Conservation (phyloP, 2,329 filamentous ascomycete species). For the Hypomyces rosellus region DNA sequence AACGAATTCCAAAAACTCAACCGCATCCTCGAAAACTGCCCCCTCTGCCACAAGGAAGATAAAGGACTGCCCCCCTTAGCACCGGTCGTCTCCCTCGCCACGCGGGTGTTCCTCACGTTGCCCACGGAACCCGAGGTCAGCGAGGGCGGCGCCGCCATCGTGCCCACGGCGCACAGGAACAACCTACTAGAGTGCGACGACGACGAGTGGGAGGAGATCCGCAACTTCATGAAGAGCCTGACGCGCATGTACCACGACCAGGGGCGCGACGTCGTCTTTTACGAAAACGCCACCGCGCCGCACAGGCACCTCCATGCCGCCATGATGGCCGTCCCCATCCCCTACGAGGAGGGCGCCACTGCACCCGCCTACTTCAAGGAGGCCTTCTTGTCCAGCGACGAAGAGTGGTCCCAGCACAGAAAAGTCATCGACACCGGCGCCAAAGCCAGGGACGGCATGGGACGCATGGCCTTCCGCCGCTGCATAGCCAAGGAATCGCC, state of each 20-base stretch:
- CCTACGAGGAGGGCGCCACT: slow-evolving; percentile 83
- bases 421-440: slow-evolving; percentile 87
- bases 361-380: slow-evolving; percentile 94
- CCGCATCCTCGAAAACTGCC: slow-evolving; percentile 76
- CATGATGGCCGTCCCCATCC: slow-evolving; percentile 79
- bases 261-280: slow-evolving; percentile 89
- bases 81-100: slow-evolving; percentile 79
- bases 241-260: slow-evolving; percentile 93
- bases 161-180: slow-evolving; percentile 76
- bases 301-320: slow-evolving; percentile 76
- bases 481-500: slow-evolving; percentile 92
- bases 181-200: slow-evolving; percentile 98
- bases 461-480: slow-evolving; percentile 73
- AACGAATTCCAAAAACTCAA: slow-evolving; percentile 86
- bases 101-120: slow-evolving; percentile 79
- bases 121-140: slow-evolving; percentile 84
- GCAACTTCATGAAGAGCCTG: slow-evolving; percentile 97
- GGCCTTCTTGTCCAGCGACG: slow-evolving; percentile 79
- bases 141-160: slow-evolving; percentile 78
- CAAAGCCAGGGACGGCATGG: slow-evolving; percentile 55
- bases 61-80: slow-evolving; percentile 66
- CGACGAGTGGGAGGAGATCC: slow-evolving; percentile 98
- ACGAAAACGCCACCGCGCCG: slow-evolving; percentile 88
- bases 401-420: slow-evolving; percentile 93
- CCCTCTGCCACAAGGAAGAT: slow-evolving; percentile 90